Evolutionary conservation across 306 rosid species (phyloP).

Genomic region (Prunus dulcis): DNA sequence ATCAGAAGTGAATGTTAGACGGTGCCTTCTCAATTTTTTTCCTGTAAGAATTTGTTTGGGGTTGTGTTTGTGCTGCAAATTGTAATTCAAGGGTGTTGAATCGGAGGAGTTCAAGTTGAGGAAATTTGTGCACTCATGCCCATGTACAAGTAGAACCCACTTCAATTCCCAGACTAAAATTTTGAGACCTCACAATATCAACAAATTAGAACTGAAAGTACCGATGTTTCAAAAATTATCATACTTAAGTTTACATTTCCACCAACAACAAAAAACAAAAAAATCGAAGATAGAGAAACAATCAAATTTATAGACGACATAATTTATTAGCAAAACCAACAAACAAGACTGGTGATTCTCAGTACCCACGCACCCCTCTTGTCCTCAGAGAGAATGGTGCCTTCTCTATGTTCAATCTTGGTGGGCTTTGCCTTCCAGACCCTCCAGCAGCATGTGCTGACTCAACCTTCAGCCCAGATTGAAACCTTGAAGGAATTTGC

Average conservation of each 20-base stretch:
- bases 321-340: constrained; percentile 14
- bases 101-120: background rate
- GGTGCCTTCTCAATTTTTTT: too few relatives aligned
- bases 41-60: background rate
- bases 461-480: constrained; percentile 23
- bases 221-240: background rate
- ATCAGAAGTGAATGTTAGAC: too few relatives aligned
- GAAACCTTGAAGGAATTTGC: constrained; percentile 33
- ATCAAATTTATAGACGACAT: background rate
- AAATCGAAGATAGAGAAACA: constrained; percentile 7
- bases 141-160: background rate
- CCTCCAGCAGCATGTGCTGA: constrained; percentile 21
- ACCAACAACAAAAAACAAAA: background rate
- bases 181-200: background rate
- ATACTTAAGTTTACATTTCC: background rate
- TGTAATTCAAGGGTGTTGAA: background rate
- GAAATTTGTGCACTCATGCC: background rate
- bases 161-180: background rate
- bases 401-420: constrained; percentile 38
- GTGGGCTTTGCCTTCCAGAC: constrained; percentile 32
- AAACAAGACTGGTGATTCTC: constrained; percentile 6
- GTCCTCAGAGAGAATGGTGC: constrained; percentile 59
- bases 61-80: background rate
- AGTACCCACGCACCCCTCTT: constrained; percentile 28
- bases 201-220: constrained; percentile 7